phyloP scores from a whole-genome alignment of 352 stramenopile species.

The Phytophthora tubulina region DNA sequence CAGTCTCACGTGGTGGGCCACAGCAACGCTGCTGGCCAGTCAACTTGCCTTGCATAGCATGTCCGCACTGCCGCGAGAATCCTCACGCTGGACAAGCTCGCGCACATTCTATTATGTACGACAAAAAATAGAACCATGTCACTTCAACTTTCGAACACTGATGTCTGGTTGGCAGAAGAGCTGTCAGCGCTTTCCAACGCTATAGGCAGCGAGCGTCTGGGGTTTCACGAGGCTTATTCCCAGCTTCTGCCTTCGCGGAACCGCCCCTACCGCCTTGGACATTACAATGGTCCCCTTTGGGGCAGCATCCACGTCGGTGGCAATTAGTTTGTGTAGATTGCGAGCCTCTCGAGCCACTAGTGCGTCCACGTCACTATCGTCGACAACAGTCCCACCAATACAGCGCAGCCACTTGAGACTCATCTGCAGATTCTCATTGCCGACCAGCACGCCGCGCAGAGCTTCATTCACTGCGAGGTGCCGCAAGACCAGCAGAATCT shows the following conservation, averaged over 20 bases:
- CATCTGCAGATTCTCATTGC: slow-evolving; percentile 24
- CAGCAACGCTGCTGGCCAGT: too few relatives aligned
- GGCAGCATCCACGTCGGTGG: not conserved
- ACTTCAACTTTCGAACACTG: slow-evolving; percentile 12
- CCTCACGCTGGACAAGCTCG: too few relatives aligned
- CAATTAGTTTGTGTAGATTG: slow-evolving; percentile 13
- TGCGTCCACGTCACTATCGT: slow-evolving; percentile 29
- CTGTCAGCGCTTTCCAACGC: not conserved
- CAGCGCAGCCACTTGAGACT: slow-evolving; percentile 21
- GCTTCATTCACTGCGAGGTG: slow-evolving; percentile 6
- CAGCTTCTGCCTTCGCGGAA: not conserved
- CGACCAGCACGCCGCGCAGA: not conserved
- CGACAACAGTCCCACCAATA: not conserved
- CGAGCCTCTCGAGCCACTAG: slow-evolving; percentile 33
- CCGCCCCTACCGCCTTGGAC: not conserved
- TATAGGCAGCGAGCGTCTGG: slow-evolving; percentile 18
- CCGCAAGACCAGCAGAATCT: slow-evolving; percentile 30
- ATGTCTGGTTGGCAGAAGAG: not conserved
- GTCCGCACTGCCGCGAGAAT: too few relatives aligned
- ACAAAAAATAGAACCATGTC: slow-evolving; percentile 3
- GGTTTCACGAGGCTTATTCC: not conserved
- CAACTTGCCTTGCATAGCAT: too few relatives aligned
- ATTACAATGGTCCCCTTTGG: not conserved
- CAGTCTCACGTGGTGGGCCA: too few relatives aligned
- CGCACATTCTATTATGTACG: too few relatives aligned